Base-by-base conservation (phyloP, 2,329 filamentous ascomycete species). In the Fusarium sp. region DNA sequence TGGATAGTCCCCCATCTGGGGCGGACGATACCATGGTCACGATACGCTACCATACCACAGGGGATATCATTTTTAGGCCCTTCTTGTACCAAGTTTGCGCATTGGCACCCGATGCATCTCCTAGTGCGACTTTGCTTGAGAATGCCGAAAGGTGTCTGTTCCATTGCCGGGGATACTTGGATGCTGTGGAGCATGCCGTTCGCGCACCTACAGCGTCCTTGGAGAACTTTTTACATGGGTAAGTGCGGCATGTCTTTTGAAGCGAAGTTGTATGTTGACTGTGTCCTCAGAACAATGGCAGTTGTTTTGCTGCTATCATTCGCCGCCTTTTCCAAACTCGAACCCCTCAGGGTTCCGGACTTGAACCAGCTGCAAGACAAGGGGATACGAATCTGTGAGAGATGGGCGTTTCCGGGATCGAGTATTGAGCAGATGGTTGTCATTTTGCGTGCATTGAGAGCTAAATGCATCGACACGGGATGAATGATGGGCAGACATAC, bases 361-460 rank as follows among this genome's bases (percentile, higher is more conserved):
- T 62, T 76, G 1, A 71, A 74, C 11, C 57, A 67, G 37, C 22
- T 74, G 10, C 73, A 76, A 27, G 73, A 76, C 9, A 76, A 74
- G 11, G 73, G 68, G 1, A 76, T 76, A 35, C 22, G 50, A 14
- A 76, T 76, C n/a, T 65, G 74, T 9, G 71, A 74, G 25, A 40
- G 71, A 38, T 76, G 73, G 73, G 73, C 73, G 0, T 76, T 76
- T 25, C 73, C 71, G 2, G 71, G 69, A 0, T 76, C 73, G 0
- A 76, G 73, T 6, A 76, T 76, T 30, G 73, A 76, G 6, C 74
- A 76, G 17, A 76, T 76, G 73, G 68, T 76, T 20, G 71, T 70
- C 8, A 76, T 76, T 27, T 27, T 76, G 25, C 73, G 69, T 7
- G 69, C 73, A 10, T 32, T 76, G 6, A 43, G 73, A 25, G 73